Percentiles rank a stretch among this genome's conserved stretches.
These are phyloP conservation scores for Fusarium camptoceras DNA, from an alignment of 2,329 filamentous ascomycete genomes.

Conservation along the genomic window DNA sequence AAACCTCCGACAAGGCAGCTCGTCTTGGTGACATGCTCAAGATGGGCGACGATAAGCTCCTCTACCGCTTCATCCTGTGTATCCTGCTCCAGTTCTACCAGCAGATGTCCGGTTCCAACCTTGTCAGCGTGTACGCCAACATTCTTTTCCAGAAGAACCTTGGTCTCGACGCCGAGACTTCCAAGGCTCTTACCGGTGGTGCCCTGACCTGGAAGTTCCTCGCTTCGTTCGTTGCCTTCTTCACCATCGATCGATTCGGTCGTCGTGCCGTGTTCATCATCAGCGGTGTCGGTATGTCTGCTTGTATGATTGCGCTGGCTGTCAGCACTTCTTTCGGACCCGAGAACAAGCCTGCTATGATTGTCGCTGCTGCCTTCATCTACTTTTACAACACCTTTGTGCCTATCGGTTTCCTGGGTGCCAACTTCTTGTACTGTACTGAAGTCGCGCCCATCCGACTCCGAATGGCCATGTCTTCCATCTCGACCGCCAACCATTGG, in stretches of 20 bases:
- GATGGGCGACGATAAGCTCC: slow-evolving; percentile 62
- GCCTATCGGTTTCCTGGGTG: slow-evolving; percentile 71
- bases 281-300: slow-evolving; percentile 45
- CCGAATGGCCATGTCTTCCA: slow-evolving; percentile 59
- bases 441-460: slow-evolving; percentile 63
- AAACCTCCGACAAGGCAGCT: slow-evolving; percentile 52
- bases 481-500: slow-evolving; percentile 62
- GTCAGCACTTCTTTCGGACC: slow-evolving; percentile 40
- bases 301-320: slow-evolving; percentile 46
- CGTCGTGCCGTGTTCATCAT: slow-evolving; percentile 44
- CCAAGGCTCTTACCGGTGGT: slow-evolving; percentile 43
- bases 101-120: slow-evolving; percentile 47
- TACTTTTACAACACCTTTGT: slow-evolving; percentile 78
- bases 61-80: slow-evolving; percentile 57
- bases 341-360: slow-evolving; percentile 41
- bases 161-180: slow-evolving; percentile 34
- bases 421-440: slow-evolving; percentile 70
- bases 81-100: slow-evolving; percentile 50
- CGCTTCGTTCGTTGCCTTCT: slow-evolving; percentile 46
- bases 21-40: slow-evolving; percentile 59
- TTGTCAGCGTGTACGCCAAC: slow-evolving; percentile 48
- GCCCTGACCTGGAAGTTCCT: slow-evolving; percentile 51
- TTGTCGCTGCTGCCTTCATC: slow-evolving; percentile 57
- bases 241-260: slow-evolving; percentile 48
- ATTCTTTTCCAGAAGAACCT: slow-evolving; percentile 48